Evolutionary conservation across 345 rosid species (phyloP), one percentile per base, ranked within the genome.

Genomic region (Hirschfeldia incana): DNA sequence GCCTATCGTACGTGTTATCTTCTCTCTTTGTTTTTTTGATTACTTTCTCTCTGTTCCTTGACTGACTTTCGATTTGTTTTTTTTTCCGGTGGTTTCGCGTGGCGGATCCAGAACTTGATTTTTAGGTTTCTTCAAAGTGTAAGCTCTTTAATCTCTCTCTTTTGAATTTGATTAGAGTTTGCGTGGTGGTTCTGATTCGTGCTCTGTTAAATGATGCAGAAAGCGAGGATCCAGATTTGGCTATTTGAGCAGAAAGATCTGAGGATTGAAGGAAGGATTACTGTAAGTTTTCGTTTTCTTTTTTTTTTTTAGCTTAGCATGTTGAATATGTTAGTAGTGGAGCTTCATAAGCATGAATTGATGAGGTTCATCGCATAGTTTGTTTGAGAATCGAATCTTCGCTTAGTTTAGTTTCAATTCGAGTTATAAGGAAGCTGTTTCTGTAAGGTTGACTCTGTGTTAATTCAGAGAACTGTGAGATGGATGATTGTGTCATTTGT

Each of bases 71-170:
- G 59, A 27, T 53, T 53, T 53, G 26, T 13, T 53, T 6, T 53
- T 53, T 13, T 53, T 16, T 53, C 27, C 59, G 58, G 53, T 46
- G 44, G 44, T 8, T 37, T 37, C 44, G 53, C 57, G 21, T 21
- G 57, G 59, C 59, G 59, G 27, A 6, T 53, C 26, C 90, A 93
- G 94, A 93, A 93, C 82, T 80, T 90, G 88, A 91, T 93, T 73
- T 93, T 93, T 85, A 88, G 97, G 87, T 90, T 90, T 78, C 97
- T 91, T n/a, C 97, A 91, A 79, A 89, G 94, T 27, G 97, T 91
- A 83, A 86, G 93, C 27, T 53, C 59, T 9, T 15, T 46, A 46
- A 46, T 46, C 55, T 53, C 59, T 53, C 8, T 36, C 6, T 9
- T 1, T 13, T 76, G 10, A 17, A 46, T 67, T 1, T 1, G 11